Evolutionary conservation across 306 rosid genomes (phyloP), one percentile per base, ranked within the genome.

Genomic region (Sicyos baderoa): DNA sequence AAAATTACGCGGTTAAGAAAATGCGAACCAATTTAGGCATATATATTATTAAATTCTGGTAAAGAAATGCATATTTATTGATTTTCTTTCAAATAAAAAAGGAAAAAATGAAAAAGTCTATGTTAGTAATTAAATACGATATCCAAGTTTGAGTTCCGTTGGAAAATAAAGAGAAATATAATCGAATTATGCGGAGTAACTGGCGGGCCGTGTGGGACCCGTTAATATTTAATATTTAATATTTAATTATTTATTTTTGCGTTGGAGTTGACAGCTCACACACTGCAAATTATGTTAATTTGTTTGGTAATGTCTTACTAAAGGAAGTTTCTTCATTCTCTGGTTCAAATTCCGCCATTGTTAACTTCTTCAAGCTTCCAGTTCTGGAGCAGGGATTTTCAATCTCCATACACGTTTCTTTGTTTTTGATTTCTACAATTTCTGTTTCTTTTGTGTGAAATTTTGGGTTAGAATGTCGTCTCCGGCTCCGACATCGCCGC

Each of bases 181-280:
- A 68, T 51, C n/a, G 68, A 4, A 57, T 19, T 72, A 16, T 21
- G 42, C 53, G 75, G 75, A 75, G 88, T 59, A 64, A 84, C 15
- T 77, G 80, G 87, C 79, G 90, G 77, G 70, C 71, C 86, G 81
- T 47, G 91, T 71, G 66, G 84, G 88, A 2, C 95, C 91, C 81
- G 0, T 23, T 25, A 22, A 13, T 57, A 4, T 40, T 29, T 29
- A 2, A 2, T 61, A 1, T 61, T n/a, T 27, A 7, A 0, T 16
- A n/a, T 29, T 27, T n/a, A 35, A n/a, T n/a, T n/a, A n/a, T n/a
- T n/a, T 19, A 10, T 18, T 42, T 19, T 18, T 3, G 35, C 10
- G 7, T 63, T 6, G 27, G 14, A 60, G 68, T 70, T 0, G 32
- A 72, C 74, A 72, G 76, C 80, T 16, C 73, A 72, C 48, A 17